Evolutionary conservation across 768 basidiomycete genomes (phyloP).

Genomic region (Agrocybe praecox): DNA sequence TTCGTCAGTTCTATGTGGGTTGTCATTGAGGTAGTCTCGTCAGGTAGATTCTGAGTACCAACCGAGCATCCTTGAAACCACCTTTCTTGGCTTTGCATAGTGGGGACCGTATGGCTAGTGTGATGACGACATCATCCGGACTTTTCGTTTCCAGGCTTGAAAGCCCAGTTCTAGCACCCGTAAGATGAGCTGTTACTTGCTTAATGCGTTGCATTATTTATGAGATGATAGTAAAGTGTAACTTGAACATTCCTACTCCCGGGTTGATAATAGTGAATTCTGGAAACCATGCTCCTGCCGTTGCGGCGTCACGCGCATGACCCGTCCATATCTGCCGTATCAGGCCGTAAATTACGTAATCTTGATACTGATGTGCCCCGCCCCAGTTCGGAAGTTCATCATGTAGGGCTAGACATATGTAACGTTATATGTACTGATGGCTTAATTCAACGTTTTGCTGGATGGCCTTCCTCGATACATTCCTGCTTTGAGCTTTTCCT

Average conservation of each 20-base stretch:
- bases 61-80: conserved; percentile 72
- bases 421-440: neutral
- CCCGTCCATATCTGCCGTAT: neutral
- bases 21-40: neutral
- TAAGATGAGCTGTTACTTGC: conserved; percentile 65
- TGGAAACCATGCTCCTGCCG: neutral
- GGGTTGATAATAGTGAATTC: no score
- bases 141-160: conserved; percentile 56
- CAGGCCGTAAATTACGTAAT: neutral
- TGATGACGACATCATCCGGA: conserved; percentile 81
- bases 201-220: conserved; percentile 72
- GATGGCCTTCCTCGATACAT: neutral
- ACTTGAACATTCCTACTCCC: neutral
- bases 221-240: neutral
- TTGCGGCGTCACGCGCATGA: neutral
- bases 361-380: neutral
- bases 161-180: conserved; percentile 42
- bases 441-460: neutral
- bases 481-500: neutral
- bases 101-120: conserved; percentile 77
- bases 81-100: conserved; percentile 80
- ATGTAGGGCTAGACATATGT: no score
- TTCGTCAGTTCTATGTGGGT: conserved; percentile 65
- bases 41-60: conserved; percentile 15
- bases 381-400: no score